Evolutionary conservation across 1,284 basidiomycete genomes (phyloP).

Genomic region (Vanrija pseudolonga): DNA sequence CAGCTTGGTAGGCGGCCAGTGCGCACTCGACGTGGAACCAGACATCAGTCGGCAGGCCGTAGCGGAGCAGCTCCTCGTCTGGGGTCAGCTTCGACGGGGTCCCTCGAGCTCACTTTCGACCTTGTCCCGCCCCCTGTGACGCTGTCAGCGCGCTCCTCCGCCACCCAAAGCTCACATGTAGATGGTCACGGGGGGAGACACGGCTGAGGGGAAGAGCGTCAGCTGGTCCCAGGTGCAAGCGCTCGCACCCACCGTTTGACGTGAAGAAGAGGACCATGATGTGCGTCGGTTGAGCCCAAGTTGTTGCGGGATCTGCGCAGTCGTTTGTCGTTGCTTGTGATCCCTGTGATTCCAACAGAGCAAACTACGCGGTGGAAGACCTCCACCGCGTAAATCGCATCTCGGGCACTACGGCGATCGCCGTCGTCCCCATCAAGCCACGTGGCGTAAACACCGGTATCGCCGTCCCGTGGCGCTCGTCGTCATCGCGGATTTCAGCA

Average conservation of each 20-base stretch:
- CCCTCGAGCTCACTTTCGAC: constrained; percentile 84
- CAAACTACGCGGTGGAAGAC: background rate
- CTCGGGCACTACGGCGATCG: background rate
- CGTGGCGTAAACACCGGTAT: background rate
- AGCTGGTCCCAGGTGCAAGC: background rate
- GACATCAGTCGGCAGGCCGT: constrained; percentile 62
- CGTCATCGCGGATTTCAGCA: background rate
- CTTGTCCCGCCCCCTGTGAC: constrained; percentile 78
- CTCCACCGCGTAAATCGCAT: background rate
- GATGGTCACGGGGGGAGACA: constrained; percentile 65
- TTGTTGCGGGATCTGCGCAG: background rate
- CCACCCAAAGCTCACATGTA: constrained; percentile 59
- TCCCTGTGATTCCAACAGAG: background rate
- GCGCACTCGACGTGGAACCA: constrained; percentile 58
- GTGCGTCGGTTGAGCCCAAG: background rate
- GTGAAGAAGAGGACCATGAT: constrained; percentile 59
- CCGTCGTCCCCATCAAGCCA: background rate
- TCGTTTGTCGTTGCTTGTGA: background rate
- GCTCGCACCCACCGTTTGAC: constrained; percentile 49
- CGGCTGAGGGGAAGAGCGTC: constrained; percentile 28
- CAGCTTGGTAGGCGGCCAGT: background rate
- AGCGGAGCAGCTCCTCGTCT: constrained; percentile 93
- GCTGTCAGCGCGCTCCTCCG: background rate
- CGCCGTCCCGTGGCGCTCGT: background rate
- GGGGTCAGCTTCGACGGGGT: background rate